Base-by-base conservation (phyloP, 495 filamentous ascomycete genomes). In the Chaetomium fimeti region DNA sequence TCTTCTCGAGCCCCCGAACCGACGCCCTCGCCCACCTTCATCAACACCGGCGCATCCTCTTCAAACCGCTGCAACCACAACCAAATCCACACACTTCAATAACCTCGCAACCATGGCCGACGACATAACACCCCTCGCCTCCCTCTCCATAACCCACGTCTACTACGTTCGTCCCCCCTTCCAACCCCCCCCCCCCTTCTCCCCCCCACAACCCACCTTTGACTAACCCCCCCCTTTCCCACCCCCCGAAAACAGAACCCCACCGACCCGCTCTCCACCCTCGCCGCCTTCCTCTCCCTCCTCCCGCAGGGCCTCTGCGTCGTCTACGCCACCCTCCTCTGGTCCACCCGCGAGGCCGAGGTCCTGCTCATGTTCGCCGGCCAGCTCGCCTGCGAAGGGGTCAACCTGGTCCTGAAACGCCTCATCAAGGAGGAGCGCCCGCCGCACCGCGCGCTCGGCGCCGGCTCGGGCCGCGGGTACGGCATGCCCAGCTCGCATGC, bases 401-500 rank as follows among this genome's bases (percentile, higher is more conserved):
- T 96, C 68, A 99, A 99, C 74, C 96, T 93, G 77, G 75, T 79
- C 3, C 81, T 99, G 18, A 99, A 99, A 77, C 84, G 95, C 9
- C 77, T 90, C 25, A 93, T 99, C 71, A 93, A 92, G 66, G 91
- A 97, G 74, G 91, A 96, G 74, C 85, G 94, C 25, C 94, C 94
- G 89, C 89, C 77, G 90, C 15, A 1, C 16, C 90, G 83, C 12
- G 11, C 15, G 13, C 5, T 15, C 8, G 47, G n/a, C 28, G 5
- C 36, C 32, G 22, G 24, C 7, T 9, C 24, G 12, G 57, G 45
- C 16, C 43, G 48, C 20, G n/a, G 94, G 64, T 99, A 98, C 71
- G 94, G 94, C 66, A 99, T 99, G 94, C 94, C 94, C n/a, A 92
- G 89, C 52, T 96, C 92, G 28, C 94, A 99, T 78, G 91, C 94